Base-by-base conservation (phyloP, 2,329 filamentous ascomycete genomes). In the Fusarium compactum region DNA sequence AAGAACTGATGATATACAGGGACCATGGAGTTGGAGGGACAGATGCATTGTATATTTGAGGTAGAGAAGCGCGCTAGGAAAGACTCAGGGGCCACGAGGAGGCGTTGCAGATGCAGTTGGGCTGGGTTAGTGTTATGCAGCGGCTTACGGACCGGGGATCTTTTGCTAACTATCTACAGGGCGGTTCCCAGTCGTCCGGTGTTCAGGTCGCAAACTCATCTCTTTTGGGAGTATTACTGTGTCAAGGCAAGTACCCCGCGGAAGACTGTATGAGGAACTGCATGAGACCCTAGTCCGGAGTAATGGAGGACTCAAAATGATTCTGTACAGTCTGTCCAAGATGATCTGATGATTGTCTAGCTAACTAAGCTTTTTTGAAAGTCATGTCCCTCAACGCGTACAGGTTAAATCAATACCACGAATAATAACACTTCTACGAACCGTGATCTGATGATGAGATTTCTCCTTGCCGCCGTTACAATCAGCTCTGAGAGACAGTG, bases 21-120 rank as follows among this genome's bases (percentile, higher is more conserved):
- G 41, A 60, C 45, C 44, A 24, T 6, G 22, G 15, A 29, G 6
- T 55, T 47, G 18, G 27, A 45, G 44, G 47, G 52, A 43, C 10
- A 47, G 38, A 38, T 40, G 40, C 51, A 32, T 41, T 65, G 52
- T 57, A 65, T 70, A 71, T 70, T 56, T 69, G 59, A 68, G 11
- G 34, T 40, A 53, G 20, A 6, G 14, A 29, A 20, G 56, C 20
- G 46, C 55, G 25, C 55, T 65, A 65, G 58, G 8, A 9, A 43
- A 30, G 58, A 27, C 32, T 40, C 38, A 65, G 51, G 67, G 63
- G 54, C 47, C 48, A 50, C 14, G 22, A 40, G 12, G 51, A 51
- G 47, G 57, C 52, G 44, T 53, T 50, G 27, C 29, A 51, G 48
- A 41, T 54, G 63, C 63, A 34, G 44, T 50, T 38, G 18, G 34